Conservation (phyloP, 1,284 basidiomycete genomes). For the Trichosporon sp. region DNA sequence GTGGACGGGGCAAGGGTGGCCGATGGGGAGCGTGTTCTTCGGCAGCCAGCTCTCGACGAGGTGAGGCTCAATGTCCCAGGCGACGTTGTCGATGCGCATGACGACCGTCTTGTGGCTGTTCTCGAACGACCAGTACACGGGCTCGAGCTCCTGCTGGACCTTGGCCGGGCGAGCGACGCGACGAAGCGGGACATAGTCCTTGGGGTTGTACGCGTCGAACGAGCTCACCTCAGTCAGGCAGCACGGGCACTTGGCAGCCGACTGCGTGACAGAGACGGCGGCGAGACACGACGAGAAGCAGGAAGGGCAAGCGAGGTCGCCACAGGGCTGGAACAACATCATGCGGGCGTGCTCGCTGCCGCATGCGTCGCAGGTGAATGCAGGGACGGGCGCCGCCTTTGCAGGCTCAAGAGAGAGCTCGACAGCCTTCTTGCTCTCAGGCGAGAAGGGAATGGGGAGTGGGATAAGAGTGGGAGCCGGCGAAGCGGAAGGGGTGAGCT, state of each 20-base stretch:
- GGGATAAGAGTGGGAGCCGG: background rate
- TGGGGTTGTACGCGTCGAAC: slow-evolving; percentile 18
- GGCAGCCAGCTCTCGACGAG: slow-evolving; percentile 42
- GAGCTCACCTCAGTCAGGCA: slow-evolving; percentile 25
- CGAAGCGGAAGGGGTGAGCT: background rate
- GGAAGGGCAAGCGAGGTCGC: slow-evolving; percentile 29
- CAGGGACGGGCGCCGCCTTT: background rate
- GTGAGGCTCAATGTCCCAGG: slow-evolving; percentile 46
- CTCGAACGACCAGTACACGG: background rate
- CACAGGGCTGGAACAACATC: slow-evolving; percentile 29
- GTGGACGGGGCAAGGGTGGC: slow-evolving; percentile 40
- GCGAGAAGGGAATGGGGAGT: background rate
- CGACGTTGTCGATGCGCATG: slow-evolving; percentile 46
- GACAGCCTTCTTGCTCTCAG: background rate
- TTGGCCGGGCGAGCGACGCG: background rate
- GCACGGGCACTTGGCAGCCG: slow-evolving; percentile 29
- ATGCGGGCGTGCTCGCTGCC: slow-evolving; percentile 12
- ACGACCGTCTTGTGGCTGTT: slow-evolving; percentile 20
- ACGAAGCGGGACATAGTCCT: background rate
- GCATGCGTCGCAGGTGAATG: slow-evolving; percentile 20
- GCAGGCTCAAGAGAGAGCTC: background rate
- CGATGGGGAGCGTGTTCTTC: slow-evolving; percentile 25
- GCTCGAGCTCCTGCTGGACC: background rate
- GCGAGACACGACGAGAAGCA: slow-evolving; percentile 39
- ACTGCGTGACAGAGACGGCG: slow-evolving; percentile 31